Percentiles rank a stretch among this genome's conserved stretches.
These are phyloP conservation scores for Suillus discolor DNA, from an alignment of 768 basidiomycete species.

Conservation along the genomic window DNA sequence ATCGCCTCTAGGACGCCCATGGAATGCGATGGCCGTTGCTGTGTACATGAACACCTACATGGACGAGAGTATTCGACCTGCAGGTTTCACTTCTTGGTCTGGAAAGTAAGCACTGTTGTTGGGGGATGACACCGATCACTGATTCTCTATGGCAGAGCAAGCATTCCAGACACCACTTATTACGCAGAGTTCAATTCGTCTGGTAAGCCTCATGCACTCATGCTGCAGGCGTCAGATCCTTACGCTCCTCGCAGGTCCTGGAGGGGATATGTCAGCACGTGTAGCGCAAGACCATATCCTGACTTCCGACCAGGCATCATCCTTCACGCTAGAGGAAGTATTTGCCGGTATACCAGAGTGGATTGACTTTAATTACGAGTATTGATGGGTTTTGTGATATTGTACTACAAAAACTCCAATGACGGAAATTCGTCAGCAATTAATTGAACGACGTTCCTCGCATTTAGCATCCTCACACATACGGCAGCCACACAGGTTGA, in stretches of 20 bases:
- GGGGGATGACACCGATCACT: background rate
- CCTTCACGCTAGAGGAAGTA: constrained; percentile 50
- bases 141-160: constrained; percentile 35
- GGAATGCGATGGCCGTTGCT: constrained; percentile 60
- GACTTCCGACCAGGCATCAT: constrained; percentile 19
- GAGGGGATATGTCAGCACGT: constrained; percentile 47
- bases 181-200: constrained; percentile 59
- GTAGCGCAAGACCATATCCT: constrained; percentile 52
- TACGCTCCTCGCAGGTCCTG: constrained; percentile 43
- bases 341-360: constrained; percentile 52
- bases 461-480: background rate
- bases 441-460: background rate
- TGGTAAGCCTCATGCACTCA: constrained; percentile 32
- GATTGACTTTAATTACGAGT: constrained; percentile 55
- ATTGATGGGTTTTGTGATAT: constrained; percentile 23
- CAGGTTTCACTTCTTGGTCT: constrained; percentile 54
- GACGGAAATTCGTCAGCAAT: background rate
- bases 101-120: constrained; percentile 16
- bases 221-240: background rate
- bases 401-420: background rate
- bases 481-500: constrained; percentile 22
- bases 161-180: constrained; percentile 56
- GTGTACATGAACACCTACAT: constrained; percentile 59
- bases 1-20: constrained; percentile 45
- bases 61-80: constrained; percentile 55